Conservation (phyloP, 495 filamentous ascomycete species). For the Margaritispora aquatica region DNA sequence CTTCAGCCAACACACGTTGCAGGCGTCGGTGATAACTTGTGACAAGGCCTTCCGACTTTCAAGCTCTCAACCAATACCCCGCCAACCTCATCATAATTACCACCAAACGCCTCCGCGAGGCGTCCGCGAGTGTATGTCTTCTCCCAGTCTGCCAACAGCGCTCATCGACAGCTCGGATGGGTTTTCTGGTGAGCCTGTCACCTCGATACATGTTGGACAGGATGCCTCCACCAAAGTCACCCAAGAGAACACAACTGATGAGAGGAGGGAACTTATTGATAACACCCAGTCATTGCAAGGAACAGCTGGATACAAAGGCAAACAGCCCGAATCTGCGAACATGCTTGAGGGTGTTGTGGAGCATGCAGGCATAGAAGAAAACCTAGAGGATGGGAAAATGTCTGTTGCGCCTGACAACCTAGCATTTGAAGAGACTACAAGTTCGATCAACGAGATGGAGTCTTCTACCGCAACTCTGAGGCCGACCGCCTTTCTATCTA, state of each 20-base stretch:
- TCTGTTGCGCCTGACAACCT: not conserved
- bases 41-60: not conserved
- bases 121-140: slow-evolving; percentile 24
- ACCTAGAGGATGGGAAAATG: not conserved
- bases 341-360: not conserved
- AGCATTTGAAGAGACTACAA: not conserved
- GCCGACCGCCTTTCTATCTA: slow-evolving; percentile 2
- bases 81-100: slow-evolving; percentile 13
- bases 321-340: not conserved
- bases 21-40: not conserved
- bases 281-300: not conserved
- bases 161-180: slow-evolving; percentile 15
- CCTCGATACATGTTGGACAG: not conserved
- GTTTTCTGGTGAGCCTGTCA: not conserved
- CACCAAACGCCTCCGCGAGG: slow-evolving; percentile 16
- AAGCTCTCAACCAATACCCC: slow-evolving; percentile 14
- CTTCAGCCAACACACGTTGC: not conserved
- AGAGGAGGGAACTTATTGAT: not conserved
- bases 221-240: not conserved
- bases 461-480: slow-evolving; percentile 46
- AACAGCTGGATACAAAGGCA: not conserved
- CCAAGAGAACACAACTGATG: not conserved
- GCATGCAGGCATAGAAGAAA: not conserved
- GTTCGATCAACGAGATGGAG: slow-evolving; percentile 35
- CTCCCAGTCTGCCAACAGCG: slow-evolving; percentile 17